Conservation (phyloP, 192 early-diverging fungal genomes). For the Dissophora ornata region DNA sequence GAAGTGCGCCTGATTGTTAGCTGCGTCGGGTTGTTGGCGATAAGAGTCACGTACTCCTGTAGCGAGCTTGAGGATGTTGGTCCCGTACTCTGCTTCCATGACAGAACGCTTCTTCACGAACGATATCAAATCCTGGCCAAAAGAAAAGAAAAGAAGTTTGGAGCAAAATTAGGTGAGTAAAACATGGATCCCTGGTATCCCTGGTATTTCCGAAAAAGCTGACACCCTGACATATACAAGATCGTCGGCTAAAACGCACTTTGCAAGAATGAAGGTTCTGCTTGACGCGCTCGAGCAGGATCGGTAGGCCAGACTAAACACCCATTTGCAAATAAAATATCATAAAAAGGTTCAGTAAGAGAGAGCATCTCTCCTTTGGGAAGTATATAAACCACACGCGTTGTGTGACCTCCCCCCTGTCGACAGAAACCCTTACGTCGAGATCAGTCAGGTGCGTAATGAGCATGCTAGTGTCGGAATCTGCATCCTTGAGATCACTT, state of each 20-base stretch:
- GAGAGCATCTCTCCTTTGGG: too few relatives aligned
- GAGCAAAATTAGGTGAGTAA: background rate
- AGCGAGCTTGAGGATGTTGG: conserved; percentile 80
- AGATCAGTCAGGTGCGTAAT: conserved; percentile 54
- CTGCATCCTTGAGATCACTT: conserved; percentile 33
- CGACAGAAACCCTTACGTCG: conserved; percentile 57
- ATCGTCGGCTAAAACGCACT: conserved; percentile 55
- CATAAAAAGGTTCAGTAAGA: background rate
- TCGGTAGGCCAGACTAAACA: conserved; percentile 77
- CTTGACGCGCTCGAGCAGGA: conserved; percentile 77
- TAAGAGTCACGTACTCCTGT: conserved; percentile 68
- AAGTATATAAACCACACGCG: too few relatives aligned
- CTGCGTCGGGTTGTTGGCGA: conserved; percentile 64
- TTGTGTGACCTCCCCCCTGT: too few relatives aligned
- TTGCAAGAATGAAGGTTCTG: conserved; percentile 74
- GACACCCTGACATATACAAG: too few relatives aligned
- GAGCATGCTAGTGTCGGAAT: conserved; percentile 40
- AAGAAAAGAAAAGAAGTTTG: background rate
- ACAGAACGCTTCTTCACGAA: conserved; percentile 91
- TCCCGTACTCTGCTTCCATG: conserved; percentile 93
- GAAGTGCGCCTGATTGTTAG: conserved; percentile 9
- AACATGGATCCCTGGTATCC: too few relatives aligned
- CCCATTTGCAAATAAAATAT: too few relatives aligned
- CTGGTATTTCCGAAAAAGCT: too few relatives aligned
- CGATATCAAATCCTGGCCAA: conserved; percentile 69